Base-by-base conservation (phyloP, 1,284 basidiomycete species). In the Porodaedalea pini region DNA sequence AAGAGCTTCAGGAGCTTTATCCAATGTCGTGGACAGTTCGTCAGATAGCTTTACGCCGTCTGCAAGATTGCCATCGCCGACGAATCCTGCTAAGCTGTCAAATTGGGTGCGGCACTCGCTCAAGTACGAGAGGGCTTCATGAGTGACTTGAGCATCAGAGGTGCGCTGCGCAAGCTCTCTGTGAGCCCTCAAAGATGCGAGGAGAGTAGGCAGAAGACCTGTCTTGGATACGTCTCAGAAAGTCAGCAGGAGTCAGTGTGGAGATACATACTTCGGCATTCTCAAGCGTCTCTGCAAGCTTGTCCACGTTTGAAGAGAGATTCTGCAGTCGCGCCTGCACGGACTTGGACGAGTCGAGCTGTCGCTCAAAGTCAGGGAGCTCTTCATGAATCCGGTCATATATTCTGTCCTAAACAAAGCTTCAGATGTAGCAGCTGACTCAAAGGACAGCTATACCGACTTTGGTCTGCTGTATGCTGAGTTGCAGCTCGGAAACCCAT, bases 401-500 rank as follows among this genome's bases (percentile, higher is more conserved):
- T 61, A 92, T 82, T 62, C 73, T 73, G 67, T 73, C 73, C 89
- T 89, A 67, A 53, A 43, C 51, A 21, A 41, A 37, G 34, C 4
- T 55, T 32, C 11, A 60, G 23, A 21, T 51, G 15, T 21, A 54
- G 34, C 29, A 34, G 37, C 6, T 15, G 57, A 50, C 56, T 40
- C 45, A 32, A 34, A 43, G 43, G 44, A 45, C 27, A 19, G 25
- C 48, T 21, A 23, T n/a, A 59, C 67, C 48, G 63, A 89, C 90
- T 75, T 88, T 86, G 6, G 86, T 88, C 21, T 75, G 71, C 32
- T 72, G 70, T 61, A 92, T 88, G 19, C 82, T 80, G 44, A 80
- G 77, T 63, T 90, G 81, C 23, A 92, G 75, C 66, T 91, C 87
- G 0, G 70, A 65, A 31, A 89, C 72, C 88, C 88, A 92, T 61